A percentile compares a stretch with the other conserved stretches of the same genome.
Evolutionary conservation across 2,329 filamentous ascomycete genomes (phyloP).

Genomic region (Paecilomyces sp.): DNA sequence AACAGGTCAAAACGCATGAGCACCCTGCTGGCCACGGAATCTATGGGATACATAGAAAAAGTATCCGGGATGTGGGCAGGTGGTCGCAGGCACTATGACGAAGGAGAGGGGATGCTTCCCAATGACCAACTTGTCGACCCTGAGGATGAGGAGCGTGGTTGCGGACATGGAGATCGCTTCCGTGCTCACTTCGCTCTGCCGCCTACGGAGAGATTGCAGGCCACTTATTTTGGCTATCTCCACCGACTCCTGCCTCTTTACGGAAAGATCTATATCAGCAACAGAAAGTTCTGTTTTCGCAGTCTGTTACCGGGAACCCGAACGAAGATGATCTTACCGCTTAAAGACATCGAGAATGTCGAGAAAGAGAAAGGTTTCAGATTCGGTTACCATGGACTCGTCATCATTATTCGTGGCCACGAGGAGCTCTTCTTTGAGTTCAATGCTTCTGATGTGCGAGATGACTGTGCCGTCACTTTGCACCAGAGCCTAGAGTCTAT

Average conservation of each 20-base stretch:
- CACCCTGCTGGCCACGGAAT: slow-evolving; percentile 74
- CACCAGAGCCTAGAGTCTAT: slow-evolving; percentile 68
- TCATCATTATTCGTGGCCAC: slow-evolving; percentile 86
- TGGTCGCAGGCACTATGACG: slow-evolving; percentile 79
- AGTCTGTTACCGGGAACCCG: slow-evolving; percentile 82
- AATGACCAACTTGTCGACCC: slow-evolving; percentile 55
- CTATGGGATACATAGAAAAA: slow-evolving; percentile 94
- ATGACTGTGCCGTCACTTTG: slow-evolving; percentile 81
- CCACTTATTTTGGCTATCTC: slow-evolving; percentile 89
- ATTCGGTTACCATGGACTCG: slow-evolving; percentile 82
- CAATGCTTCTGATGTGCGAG: slow-evolving; percentile 64
- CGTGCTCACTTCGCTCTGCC: slow-evolving; percentile 87
- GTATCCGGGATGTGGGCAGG: slow-evolving; percentile 97
- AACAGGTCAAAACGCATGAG: slow-evolving; percentile 75
- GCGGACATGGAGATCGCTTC: slow-evolving; percentile 61
- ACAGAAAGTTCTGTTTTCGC: slow-evolving; percentile 83
- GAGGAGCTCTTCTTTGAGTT: slow-evolving; percentile 98
- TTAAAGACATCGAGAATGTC: slow-evolving; percentile 87
- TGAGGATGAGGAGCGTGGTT: slow-evolving; percentile 49
- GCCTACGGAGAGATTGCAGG: slow-evolving; percentile 70
- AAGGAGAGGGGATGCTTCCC: slow-evolving; percentile 57
- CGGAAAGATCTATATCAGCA: slow-evolving; percentile 92
- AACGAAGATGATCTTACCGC: slow-evolving; percentile 84
- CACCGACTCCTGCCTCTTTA: slow-evolving; percentile 85
- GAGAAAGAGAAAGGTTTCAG: slow-evolving; percentile 94